A percentile compares a stretch with the other conserved stretches of the same genome.
These are phyloP conservation scores for Tolypocladium album DNA, from an alignment of 2,329 filamentous ascomycete species.

Conservation along the genomic window DNA sequence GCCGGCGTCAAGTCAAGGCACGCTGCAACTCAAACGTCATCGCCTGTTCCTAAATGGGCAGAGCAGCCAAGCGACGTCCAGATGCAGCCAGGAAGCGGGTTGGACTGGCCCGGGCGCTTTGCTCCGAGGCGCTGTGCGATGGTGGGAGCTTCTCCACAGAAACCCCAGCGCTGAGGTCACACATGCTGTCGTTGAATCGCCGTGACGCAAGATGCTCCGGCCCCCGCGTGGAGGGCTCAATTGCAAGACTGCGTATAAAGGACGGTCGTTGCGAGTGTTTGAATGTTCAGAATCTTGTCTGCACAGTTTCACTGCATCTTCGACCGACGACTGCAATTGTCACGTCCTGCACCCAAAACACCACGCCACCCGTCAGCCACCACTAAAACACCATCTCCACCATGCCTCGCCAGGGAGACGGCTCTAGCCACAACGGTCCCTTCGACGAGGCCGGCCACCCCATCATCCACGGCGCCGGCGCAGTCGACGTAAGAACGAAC, in stretches of 20 bases:
- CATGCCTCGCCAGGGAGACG: slow-evolving; percentile 42
- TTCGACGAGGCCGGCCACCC: slow-evolving; percentile 26
- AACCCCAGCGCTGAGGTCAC: neutral
- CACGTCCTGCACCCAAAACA: neutral
- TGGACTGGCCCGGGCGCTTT: neutral
- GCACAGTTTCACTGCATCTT: neutral
- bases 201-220: neutral
- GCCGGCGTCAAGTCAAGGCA: neutral
- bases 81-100: neutral
- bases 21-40: neutral
- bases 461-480: slow-evolving; percentile 33
- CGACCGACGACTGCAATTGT: neutral
- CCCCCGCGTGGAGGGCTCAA: neutral
- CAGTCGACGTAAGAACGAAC: slow-evolving; percentile 20
- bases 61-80: neutral
- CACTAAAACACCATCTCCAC: slow-evolving; percentile 8
- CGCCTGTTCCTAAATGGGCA: neutral
- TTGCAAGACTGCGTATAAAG: neutral
- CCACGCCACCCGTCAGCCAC: neutral
- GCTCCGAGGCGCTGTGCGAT: neutral
- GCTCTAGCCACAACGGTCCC: slow-evolving; percentile 34
- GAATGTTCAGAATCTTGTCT: neutral
- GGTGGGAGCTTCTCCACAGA: neutral
- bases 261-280: neutral
- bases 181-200: neutral